These are phyloP conservation scores for Leccinum griseonigrum DNA, from an alignment of 1,284 basidiomycete species.

Conservation along the genomic window DNA sequence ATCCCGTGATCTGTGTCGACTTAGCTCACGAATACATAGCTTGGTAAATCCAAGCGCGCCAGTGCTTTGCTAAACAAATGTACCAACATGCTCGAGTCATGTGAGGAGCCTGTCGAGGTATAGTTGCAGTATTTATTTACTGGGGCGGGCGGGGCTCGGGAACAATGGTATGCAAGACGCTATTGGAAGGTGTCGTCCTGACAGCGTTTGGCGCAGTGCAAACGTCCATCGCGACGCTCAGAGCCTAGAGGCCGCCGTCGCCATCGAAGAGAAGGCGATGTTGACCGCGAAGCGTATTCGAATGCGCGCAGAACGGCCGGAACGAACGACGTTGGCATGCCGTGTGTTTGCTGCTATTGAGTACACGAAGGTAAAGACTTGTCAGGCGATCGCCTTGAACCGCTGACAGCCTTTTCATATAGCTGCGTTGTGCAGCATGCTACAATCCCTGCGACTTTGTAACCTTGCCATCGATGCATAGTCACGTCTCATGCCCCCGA, in stretches of 20 bases:
- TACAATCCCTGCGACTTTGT: conserved; percentile 77
- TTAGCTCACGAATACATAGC: conserved; percentile 76
- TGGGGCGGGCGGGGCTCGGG: conserved; percentile 61
- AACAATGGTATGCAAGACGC: conserved; percentile 56
- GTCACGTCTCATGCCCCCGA: conserved; percentile 49
- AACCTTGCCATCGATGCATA: conserved; percentile 75
- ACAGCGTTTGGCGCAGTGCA: conserved; percentile 38
- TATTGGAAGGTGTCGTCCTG: background rate
- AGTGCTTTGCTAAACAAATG: conserved; percentile 58
- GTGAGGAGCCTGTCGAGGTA: conserved; percentile 47
- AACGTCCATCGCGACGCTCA: conserved; percentile 59
- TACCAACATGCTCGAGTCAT: conserved; percentile 44
- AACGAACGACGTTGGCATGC: conserved; percentile 71
- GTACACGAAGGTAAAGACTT: conserved; percentile 51
- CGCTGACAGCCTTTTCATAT: conserved; percentile 39
- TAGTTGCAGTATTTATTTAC: conserved; percentile 48
- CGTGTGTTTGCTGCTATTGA: conserved; percentile 68
- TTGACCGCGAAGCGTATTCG: conserved; percentile 58
- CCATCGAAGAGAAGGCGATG: conserved; percentile 45
- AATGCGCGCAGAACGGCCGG: conserved; percentile 55
- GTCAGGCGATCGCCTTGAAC: background rate
- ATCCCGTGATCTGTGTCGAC: conserved; percentile 58
- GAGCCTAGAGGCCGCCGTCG: conserved; percentile 40
- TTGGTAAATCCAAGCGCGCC: conserved; percentile 74
- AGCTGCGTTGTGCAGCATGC: conserved; percentile 55